Evolutionary conservation across 2,329 filamentous ascomycete species (phyloP).

Genomic region (Byssochlamys sp.): DNA sequence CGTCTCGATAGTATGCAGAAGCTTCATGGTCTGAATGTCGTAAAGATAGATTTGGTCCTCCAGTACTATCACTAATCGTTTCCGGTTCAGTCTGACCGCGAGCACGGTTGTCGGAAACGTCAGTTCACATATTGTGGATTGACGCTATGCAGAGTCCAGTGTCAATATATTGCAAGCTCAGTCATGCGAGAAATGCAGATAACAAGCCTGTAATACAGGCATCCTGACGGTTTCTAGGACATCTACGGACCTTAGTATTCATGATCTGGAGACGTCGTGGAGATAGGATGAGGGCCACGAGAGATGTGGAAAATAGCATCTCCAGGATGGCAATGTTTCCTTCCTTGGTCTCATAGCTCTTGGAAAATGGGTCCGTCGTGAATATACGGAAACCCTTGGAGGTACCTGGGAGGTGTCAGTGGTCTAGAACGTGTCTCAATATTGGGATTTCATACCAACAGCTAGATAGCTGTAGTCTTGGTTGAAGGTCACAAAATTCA

Average conservation of each 20-base stretch:
- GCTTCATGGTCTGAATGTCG: slow-evolving; percentile 96
- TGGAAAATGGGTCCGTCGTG: slow-evolving; percentile 89
- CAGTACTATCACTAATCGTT: slow-evolving; percentile 82
- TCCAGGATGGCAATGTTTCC: slow-evolving; percentile 93
- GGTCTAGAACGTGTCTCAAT: slow-evolving; percentile 4
- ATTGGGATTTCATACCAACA: slow-evolving; percentile 56
- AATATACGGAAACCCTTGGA: slow-evolving; percentile 92
- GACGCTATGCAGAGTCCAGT: slow-evolving; percentile 38
- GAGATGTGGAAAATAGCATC: slow-evolving; percentile 96
- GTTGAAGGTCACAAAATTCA: slow-evolving; percentile 99
- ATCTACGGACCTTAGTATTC: slow-evolving; percentile 72
- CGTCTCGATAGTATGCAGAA: slow-evolving; percentile 83
- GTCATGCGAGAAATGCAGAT: neutral
- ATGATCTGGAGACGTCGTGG: slow-evolving; percentile 88
- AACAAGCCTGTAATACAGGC: neutral
- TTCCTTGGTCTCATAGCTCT: slow-evolving; percentile 88
- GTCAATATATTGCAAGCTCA: slow-evolving; percentile 3
- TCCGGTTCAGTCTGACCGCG: slow-evolving; percentile 85
- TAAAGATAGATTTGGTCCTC: slow-evolving; percentile 97
- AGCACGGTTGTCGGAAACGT: slow-evolving; percentile 95
- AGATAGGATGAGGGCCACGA: slow-evolving; percentile 86
- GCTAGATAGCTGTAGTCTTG: slow-evolving; percentile 96
- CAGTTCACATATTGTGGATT: slow-evolving; percentile 91
- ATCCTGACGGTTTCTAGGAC: slow-evolving; percentile 1
- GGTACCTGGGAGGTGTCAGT: slow-evolving; percentile 52